These are phyloP conservation scores for Penicillium vulpinum DNA, from an alignment of 2,329 filamentous ascomycete genomes.

Conservation along the genomic window DNA sequence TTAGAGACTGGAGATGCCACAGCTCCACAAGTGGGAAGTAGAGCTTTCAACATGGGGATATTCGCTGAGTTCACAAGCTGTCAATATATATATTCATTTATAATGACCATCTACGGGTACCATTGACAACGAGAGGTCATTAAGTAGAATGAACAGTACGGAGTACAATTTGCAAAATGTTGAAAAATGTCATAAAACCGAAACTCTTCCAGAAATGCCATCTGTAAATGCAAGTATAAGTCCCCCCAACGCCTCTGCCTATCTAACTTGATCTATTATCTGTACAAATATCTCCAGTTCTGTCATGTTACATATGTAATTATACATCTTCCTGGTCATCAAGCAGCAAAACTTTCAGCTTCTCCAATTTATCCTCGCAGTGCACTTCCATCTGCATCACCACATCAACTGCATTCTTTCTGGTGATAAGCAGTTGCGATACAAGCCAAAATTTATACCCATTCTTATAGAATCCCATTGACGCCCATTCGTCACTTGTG, in stretches of 20 bases:
- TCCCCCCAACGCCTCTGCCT: background rate
- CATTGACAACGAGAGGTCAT: background rate
- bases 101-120: background rate
- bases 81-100: background rate
- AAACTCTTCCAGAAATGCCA: background rate
- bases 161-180: background rate
- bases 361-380: conserved; percentile 46
- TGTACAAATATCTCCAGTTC: background rate
- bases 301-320: background rate
- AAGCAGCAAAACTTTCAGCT: conserved; percentile 41
- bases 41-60: background rate
- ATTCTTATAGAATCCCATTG: conserved; percentile 46
- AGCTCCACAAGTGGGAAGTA: conserved; percentile 8
- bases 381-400: conserved; percentile 48
- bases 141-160: background rate
- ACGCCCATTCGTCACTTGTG: conserved; percentile 39
- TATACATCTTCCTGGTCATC: conserved; percentile 32
- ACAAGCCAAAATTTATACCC: conserved; percentile 48
- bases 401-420: conserved; percentile 45
- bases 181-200: background rate
- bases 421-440: conserved; percentile 43
- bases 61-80: background rate
- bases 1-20: conserved; percentile 12
- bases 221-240: background rate
- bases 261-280: background rate